phyloP scores from a whole-genome alignment of 495 filamentous ascomycete genomes.

The Hapsidospora chrysogenum region DNA sequence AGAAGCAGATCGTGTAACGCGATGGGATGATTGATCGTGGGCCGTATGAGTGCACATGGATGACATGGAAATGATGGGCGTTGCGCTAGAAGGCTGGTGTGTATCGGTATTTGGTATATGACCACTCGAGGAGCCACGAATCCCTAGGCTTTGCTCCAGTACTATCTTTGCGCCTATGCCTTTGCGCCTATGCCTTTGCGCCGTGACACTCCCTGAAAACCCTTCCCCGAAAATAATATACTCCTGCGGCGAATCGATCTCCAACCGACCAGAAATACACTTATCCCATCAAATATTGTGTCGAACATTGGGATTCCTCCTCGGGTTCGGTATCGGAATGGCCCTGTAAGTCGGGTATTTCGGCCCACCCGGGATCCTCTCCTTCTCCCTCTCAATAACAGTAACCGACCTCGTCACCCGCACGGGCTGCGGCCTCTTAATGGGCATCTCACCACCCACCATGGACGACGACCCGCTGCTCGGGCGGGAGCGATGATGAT shows the following conservation, averaged over 20 bases:
- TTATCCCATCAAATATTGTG: too few relatives aligned
- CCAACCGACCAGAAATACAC: too few relatives aligned
- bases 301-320: slow-evolving; percentile 1
- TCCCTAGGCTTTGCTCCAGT: neutral
- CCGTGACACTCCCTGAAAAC: too few relatives aligned
- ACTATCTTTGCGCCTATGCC: neutral
- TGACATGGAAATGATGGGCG: neutral
- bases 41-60: too few relatives aligned
- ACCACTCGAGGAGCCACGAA: neutral
- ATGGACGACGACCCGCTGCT: neutral
- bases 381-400: neutral
- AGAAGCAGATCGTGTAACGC: neutral
- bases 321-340: slow-evolving; percentile 2
- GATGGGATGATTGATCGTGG: too few relatives aligned
- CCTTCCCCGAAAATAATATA: too few relatives aligned
- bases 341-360: slow-evolving; percentile 1
- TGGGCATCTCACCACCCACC: neutral
- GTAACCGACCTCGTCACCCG: neutral
- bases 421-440: neutral
- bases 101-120: neutral
- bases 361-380: slow-evolving; percentile 2
- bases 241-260: too few relatives aligned
- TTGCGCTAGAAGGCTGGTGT: neutral
- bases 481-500: neutral
- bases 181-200: too few relatives aligned